Percentiles rank a stretch among this genome's conserved stretches.
Evolutionary conservation across 176 grass and related monocot species (phyloP).

Genomic region (Lolium rigidum): DNA sequence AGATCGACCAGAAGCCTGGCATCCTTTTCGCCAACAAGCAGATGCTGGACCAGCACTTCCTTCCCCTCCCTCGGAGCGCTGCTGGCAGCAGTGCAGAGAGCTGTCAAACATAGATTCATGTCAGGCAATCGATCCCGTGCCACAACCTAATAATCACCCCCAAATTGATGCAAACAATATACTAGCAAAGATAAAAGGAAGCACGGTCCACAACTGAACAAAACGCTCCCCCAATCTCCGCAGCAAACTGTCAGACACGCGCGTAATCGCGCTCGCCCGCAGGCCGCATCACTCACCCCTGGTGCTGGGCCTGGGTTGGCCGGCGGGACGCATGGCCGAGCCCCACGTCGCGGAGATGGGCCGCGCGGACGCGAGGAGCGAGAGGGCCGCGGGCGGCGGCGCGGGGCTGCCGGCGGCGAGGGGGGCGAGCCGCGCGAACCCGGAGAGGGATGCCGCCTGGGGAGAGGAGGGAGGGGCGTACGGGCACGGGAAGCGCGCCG

Average conservation of each 20-base stretch:
- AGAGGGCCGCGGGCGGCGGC: slow-evolving; percentile 39
- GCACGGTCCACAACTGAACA: background rate
- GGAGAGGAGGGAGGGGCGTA: background rate
- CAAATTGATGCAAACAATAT: background rate
- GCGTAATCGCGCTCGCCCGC: too few species aligned
- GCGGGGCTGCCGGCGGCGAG: slow-evolving; percentile 11
- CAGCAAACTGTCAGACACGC: background rate
- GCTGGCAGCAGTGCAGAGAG: slow-evolving; percentile 57
- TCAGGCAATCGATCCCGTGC: slow-evolving; percentile 10
- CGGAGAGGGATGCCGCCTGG: slow-evolving; percentile 21
- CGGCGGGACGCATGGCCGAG: slow-evolving; percentile 23
- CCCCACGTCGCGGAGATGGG: slow-evolving; percentile 24
- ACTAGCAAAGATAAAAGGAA: background rate
- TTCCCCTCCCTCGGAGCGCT: slow-evolving; percentile 68
- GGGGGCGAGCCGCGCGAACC: slow-evolving; percentile 29
- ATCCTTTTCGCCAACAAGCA: slow-evolving; percentile 87
- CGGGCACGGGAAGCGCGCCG: slow-evolving; percentile 33
- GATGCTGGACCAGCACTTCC: slow-evolving; percentile 89
- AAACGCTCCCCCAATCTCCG: background rate
- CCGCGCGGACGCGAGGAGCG: slow-evolving; percentile 38
- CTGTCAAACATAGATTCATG: slow-evolving; percentile 47
- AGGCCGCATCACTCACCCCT: slow-evolving; percentile 59
- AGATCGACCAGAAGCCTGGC: slow-evolving; percentile 83
- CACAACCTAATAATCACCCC: background rate
- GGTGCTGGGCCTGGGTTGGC: slow-evolving; percentile 30